These are phyloP conservation scores for Neoconidiobolus thromboides DNA, from an alignment of 371 early-diverging fungal species.

Conservation along the genomic window DNA sequence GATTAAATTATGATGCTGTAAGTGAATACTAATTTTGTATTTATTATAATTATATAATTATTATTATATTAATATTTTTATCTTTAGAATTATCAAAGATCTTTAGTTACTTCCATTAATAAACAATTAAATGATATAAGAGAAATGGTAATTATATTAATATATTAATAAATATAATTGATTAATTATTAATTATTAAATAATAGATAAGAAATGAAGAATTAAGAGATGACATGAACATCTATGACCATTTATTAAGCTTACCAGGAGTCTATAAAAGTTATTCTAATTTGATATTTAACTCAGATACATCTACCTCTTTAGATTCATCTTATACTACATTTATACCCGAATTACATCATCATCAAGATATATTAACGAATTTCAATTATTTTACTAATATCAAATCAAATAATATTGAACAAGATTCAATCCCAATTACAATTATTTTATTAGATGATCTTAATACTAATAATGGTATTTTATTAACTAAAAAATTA, in stretches of 20 bases:
- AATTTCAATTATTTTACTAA: too few species aligned
- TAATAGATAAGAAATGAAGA: constrained; percentile 22
- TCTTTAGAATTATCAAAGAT: constrained; percentile 7
- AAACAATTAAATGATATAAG: constrained; percentile 13
- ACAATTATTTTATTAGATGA: too few species aligned
- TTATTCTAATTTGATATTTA: constrained; percentile 31
- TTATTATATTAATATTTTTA: constrained; percentile 5
- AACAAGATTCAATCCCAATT: too few species aligned
- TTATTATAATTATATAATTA: constrained; percentile 8
- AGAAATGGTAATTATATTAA: too few species aligned
- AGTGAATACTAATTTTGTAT: neutral
- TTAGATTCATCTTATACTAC: too few species aligned
- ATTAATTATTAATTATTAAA: neutral
- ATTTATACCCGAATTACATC: too few species aligned
- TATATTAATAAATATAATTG: too few species aligned
- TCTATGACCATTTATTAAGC: constrained; percentile 47
- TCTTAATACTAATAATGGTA: too few species aligned
- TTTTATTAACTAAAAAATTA: too few species aligned
- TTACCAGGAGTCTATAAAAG: constrained; percentile 27
- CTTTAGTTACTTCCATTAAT: constrained; percentile 14
- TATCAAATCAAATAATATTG: too few species aligned
- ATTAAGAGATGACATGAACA: constrained; percentile 23
- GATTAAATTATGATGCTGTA: constrained; percentile 34
- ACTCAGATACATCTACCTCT: too few species aligned
- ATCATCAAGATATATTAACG: too few species aligned